Base-by-base conservation (phyloP, 2,329 filamentous ascomycete species). In the Fusarium mundagurra region DNA sequence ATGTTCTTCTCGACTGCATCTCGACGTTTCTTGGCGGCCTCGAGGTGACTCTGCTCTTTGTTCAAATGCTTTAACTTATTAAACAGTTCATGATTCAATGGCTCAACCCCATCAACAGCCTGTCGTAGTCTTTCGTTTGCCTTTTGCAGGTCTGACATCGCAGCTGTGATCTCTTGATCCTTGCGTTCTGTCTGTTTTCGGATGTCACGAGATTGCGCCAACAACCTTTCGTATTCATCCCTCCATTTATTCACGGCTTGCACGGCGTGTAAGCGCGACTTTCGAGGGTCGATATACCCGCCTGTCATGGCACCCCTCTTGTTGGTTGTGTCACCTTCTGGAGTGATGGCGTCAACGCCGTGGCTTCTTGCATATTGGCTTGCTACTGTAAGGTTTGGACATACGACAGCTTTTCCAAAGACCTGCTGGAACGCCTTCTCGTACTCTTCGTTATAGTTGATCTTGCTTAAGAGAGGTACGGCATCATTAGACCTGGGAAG, bases 251-350 rank as follows among this genome's bases (percentile, higher is more conserved):
- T 90, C 38, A 96, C 90, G 10, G 90, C 88, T 68, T 92, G 92
- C 36, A 98, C 92, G 34, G 93, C 94, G 77, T 96, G 92, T n/a
- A 98, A 87, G 29, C 96, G 92, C 3, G 96, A 98, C 75, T 92
- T 92, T 39, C 93, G 90, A 17, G 93, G 90, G 80, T 99, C 96
- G 72, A 98, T 93, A 80, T 93, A 99, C 77, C 96, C 96, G 86
- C 96, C 96, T 55, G 95, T 98, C 86, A 99, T 91, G 20, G 95
- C 96, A 83, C 96, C 96, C 77, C 96, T 93, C 85, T 97, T 98
- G 84, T 98, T 97, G 3, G 95, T 95, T 38, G 94, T 94, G 82
- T 98, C 96, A 82, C 96, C 96, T 65, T 98, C 95, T 8, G 94
- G 93, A 0, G 96, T 99, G 75, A 99, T 98, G 39, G 94, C 95